These are phyloP conservation scores for Lanmaoa pseudosensibilis DNA, from an alignment of 768 basidiomycete species.

Conservation along the genomic window DNA sequence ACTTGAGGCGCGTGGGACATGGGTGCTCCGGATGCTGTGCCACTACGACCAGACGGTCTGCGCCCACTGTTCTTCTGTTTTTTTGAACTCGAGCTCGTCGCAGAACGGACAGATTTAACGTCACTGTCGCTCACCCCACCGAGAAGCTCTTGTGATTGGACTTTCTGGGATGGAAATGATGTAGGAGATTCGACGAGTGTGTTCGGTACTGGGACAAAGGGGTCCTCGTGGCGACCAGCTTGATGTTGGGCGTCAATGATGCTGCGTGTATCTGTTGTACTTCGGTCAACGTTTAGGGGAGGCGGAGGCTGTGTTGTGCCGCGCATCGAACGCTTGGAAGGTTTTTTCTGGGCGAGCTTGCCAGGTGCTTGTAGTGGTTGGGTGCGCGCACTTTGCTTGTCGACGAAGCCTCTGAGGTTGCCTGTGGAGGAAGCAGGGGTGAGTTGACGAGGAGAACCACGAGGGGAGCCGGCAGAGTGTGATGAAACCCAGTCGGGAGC, in stretches of 20 bases:
- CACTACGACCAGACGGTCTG: constrained; percentile 33
- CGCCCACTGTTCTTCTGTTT: constrained; percentile 22
- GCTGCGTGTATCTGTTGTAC: constrained; percentile 8
- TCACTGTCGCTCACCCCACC: constrained; percentile 22
- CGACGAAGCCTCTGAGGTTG: constrained; percentile 30
- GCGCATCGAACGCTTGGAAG: constrained; percentile 29
- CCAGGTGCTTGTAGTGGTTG: neutral
- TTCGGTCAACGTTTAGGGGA: constrained; percentile 28
- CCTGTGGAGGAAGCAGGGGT: constrained; percentile 35
- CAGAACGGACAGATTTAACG: constrained; percentile 27
- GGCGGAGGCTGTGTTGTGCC: constrained; percentile 29
- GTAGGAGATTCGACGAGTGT: constrained; percentile 27
- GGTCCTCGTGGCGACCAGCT: constrained; percentile 24
- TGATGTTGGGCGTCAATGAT: constrained; percentile 14
- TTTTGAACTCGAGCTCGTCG: constrained; percentile 27
- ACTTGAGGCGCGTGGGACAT: constrained; percentile 60
- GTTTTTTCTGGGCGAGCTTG: constrained; percentile 10
- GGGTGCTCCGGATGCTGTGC: constrained; percentile 63
- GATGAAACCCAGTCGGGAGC: constrained; percentile 19
- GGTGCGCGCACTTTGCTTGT: constrained; percentile 16
- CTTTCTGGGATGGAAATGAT: constrained; percentile 3
- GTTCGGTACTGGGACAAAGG: neutral
- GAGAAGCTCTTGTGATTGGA: constrained; percentile 21
- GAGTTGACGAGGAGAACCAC: constrained; percentile 20
- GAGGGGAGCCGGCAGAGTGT: constrained; percentile 9